Percentiles rank a stretch among this genome's conserved stretches.
Conservation (phyloP, 345 rosid genomes). For the Noccaea bulbosa region DNA sequence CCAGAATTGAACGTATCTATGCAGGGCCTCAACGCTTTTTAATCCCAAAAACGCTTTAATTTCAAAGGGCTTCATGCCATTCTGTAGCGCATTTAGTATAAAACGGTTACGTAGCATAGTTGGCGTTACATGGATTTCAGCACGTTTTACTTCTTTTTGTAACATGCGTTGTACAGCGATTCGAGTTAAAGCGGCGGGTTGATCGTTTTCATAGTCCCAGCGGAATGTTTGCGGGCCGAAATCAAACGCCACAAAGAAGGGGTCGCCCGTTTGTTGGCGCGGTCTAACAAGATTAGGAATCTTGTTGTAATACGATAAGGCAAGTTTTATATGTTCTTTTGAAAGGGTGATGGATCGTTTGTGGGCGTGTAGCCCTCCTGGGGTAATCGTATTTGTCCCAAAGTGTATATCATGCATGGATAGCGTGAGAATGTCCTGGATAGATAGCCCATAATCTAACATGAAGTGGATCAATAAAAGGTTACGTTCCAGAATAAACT, state of each 20-base stretch:
- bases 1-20: background rate
- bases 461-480: background rate
- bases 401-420: background rate
- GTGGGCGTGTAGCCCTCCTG: slow-evolving; percentile 1
- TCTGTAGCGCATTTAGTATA: background rate
- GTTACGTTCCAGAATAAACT: background rate
- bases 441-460: background rate
- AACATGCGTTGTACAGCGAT: background rate
- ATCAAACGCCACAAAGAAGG: background rate
- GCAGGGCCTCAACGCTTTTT: background rate
- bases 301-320: background rate
- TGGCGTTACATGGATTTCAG: background rate
- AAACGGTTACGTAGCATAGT: background rate
- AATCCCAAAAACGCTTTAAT: background rate
- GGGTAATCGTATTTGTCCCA: background rate
- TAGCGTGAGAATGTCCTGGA: background rate
- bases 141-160: background rate
- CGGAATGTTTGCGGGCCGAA: background rate
- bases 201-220: background rate
- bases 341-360: background rate
- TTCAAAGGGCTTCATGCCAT: background rate
- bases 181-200: background rate
- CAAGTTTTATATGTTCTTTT: background rate
- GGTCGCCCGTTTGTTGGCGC: slow-evolving; percentile 1
- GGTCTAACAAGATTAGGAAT: background rate